phyloP scores from a whole-genome alignment of 148 eudicot genomes.

The Tetragonia tetragonoides region DNA sequence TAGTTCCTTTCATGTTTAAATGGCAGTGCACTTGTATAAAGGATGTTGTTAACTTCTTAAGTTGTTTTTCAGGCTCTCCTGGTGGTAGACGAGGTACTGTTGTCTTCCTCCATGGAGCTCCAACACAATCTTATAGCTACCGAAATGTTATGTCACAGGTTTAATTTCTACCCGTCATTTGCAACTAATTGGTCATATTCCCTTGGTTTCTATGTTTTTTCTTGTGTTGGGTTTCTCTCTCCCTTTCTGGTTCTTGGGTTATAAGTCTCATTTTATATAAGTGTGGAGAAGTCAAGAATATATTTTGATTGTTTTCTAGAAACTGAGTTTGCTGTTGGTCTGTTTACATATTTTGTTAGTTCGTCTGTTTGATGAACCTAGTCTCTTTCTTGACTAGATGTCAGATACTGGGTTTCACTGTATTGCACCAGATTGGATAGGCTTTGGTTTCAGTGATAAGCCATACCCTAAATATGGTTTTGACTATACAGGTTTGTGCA shows the following conservation, averaged over 20 bases:
- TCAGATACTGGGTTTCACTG: slow-evolving; percentile 92
- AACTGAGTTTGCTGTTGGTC: not conserved
- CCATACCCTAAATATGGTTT: slow-evolving; percentile 92
- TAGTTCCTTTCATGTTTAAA: not conserved
- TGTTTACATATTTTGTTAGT: not conserved
- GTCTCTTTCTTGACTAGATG: slow-evolving; percentile 46
- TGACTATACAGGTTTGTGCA: slow-evolving; percentile 83
- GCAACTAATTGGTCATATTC: not conserved
- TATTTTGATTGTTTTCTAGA: not conserved
- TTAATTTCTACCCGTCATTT: slow-evolving; percentile 10
- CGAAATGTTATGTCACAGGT: slow-evolving; percentile 97
- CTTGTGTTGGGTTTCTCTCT: too few relatives aligned
- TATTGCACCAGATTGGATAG: slow-evolving; percentile 99
- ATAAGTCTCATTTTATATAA: too few relatives aligned
- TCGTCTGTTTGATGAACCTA: slow-evolving; percentile 15
- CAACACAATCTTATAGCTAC: slow-evolving; percentile 94
- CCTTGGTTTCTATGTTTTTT: too few relatives aligned
- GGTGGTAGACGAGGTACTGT: slow-evolving; percentile 75
- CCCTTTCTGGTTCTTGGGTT: too few relatives aligned
- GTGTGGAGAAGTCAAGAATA: too few relatives aligned
- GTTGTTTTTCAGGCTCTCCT: slow-evolving; percentile 53
- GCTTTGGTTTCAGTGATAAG: slow-evolving; percentile 98
- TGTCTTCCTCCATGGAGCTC: slow-evolving; percentile 95
- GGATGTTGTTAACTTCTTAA: not conserved
- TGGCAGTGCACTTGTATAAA: not conserved